Evolutionary conservation across 805 yeast species (phyloP).

Genomic region (Yarrowia keelungensis): DNA sequence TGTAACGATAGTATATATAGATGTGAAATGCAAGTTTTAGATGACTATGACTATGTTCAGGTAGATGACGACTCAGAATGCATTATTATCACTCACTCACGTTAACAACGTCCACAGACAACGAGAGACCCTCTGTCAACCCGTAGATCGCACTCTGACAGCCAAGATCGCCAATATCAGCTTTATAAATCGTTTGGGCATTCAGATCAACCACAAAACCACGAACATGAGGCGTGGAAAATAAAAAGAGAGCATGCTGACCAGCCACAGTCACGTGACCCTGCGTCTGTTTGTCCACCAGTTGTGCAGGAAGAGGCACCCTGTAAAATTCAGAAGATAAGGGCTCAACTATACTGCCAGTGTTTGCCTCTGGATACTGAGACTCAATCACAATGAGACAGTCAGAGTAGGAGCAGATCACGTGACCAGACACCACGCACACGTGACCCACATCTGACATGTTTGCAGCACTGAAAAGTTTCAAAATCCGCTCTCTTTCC

Average conservation of each 20-base stretch:
- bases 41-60: no score
- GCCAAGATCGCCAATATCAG: slow-evolving; percentile 9
- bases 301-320: neutral
- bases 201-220: slow-evolving; percentile 11
- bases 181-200: neutral
- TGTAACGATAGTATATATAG: neutral
- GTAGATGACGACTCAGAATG: neutral
- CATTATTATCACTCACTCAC: neutral
- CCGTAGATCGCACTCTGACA: slow-evolving; percentile 10
- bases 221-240: slow-evolving; percentile 12
- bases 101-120: neutral
- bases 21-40: no score
- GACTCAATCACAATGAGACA: slow-evolving; percentile 3
- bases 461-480: neutral
- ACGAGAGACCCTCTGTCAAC: neutral
- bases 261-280: slow-evolving; percentile 4
- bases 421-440: neutral
- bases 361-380: neutral
- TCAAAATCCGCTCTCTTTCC: neutral
- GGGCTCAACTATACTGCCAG: neutral
- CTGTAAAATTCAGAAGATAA: neutral
- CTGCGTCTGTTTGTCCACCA: slow-evolving; percentile 1
- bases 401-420: neutral
- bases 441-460: slow-evolving; percentile 5
- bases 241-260: slow-evolving; percentile 8